phyloP scores from a whole-genome alignment of 352 stramenopile genomes.

The Phytophthora pini region DNA sequence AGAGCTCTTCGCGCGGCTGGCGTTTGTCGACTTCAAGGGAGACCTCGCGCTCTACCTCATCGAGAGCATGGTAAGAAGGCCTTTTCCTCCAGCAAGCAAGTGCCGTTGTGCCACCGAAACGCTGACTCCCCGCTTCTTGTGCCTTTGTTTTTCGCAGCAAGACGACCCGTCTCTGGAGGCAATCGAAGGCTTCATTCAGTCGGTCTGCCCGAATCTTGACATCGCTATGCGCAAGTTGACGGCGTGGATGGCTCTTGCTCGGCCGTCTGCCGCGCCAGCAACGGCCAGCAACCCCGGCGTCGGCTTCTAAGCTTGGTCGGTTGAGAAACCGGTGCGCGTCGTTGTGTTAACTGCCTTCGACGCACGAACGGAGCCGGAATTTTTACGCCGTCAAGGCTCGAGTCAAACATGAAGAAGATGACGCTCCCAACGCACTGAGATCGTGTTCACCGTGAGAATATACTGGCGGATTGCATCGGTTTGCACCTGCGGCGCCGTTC shows the following conservation, averaged over 20 bases:
- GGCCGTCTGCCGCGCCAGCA: conserved; percentile 29
- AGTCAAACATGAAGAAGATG: no score
- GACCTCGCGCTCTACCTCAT: conserved; percentile 89
- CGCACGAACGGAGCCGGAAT: conserved; percentile 3
- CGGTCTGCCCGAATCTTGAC: conserved; percentile 87
- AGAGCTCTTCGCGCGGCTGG: conserved; percentile 83
- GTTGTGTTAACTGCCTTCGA: conserved; percentile 3
- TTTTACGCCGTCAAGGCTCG: neutral
- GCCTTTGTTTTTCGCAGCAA: conserved; percentile 44
- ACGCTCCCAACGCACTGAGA: no score
- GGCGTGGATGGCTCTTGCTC: conserved; percentile 62
- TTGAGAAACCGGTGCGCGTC: conserved; percentile 17
- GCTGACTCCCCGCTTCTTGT: conserved; percentile 9
- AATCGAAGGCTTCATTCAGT: conserved; percentile 88
- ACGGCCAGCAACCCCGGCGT: conserved; percentile 4
- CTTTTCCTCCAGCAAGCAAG: neutral
- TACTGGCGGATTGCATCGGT: conserved; percentile 19
- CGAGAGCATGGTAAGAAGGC: conserved; percentile 76
- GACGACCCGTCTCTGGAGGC: conserved; percentile 73
- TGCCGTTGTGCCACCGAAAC: conserved; percentile 14
- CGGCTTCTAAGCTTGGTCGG: conserved; percentile 13
- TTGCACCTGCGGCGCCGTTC: neutral
- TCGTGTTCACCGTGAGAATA: conserved; percentile 24
- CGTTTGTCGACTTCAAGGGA: conserved; percentile 91
- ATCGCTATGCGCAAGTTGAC: conserved; percentile 82